These are phyloP conservation scores for Naganishia kalamii DNA, from an alignment of 768 basidiomycete genomes.

Conservation along the genomic window DNA sequence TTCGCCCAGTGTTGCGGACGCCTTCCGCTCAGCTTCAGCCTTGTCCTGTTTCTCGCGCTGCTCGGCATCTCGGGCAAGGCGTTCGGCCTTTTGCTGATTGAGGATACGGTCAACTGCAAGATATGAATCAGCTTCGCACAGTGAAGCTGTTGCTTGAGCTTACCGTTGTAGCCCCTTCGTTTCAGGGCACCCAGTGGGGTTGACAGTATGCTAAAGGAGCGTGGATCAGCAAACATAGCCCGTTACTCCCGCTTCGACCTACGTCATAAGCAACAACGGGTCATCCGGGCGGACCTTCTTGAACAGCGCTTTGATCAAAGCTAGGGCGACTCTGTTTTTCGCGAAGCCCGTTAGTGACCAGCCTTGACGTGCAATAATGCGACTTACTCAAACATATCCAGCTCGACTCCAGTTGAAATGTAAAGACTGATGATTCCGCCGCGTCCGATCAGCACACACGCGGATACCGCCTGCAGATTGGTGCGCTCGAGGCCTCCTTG, in stretches of 20 bases:
- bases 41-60: slow-evolving; percentile 26
- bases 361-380: not conserved
- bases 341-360: not conserved
- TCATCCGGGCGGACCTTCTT: slow-evolving; percentile 76
- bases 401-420: slow-evolving; percentile 64
- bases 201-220: slow-evolving; percentile 58
- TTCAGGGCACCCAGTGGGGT: slow-evolving; percentile 77
- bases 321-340: slow-evolving; percentile 66
- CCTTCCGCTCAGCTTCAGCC: slow-evolving; percentile 7
- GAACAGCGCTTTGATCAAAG: slow-evolving; percentile 72
- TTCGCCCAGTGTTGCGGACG: not conserved
- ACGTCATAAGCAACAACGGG: slow-evolving; percentile 78
- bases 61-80: slow-evolving; percentile 44
- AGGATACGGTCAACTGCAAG: slow-evolving; percentile 77
- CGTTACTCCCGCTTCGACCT: not conserved
- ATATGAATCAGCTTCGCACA: not conserved
- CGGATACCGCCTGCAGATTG: slow-evolving; percentile 23
- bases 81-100: slow-evolving; percentile 68
- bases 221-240: not conserved
- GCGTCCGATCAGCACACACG: slow-evolving; percentile 23
- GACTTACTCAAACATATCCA: slow-evolving; percentile 89
- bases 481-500: slow-evolving; percentile 25
- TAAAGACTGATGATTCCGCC: slow-evolving; percentile 54
- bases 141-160: not conserved
- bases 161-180: slow-evolving; percentile 55